Evolutionary conservation across 805 yeast genomes (phyloP).

Genomic region (Candida glaebosa): DNA sequence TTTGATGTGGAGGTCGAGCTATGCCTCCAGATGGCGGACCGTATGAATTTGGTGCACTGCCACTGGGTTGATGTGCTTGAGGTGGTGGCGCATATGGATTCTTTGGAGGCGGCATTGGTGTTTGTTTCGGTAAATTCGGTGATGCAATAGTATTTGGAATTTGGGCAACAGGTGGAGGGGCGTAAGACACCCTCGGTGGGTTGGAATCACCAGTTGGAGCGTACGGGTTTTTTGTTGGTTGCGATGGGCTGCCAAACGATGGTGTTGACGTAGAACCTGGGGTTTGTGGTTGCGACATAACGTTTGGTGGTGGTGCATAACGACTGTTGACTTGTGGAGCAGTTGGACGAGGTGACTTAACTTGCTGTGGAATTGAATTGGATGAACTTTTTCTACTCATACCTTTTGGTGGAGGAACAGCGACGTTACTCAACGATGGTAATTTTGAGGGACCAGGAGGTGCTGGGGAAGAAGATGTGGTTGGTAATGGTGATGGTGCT

Average conservation of each 20-base stretch:
- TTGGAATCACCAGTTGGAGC: slow-evolving; percentile 12
- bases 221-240: slow-evolving; percentile 9
- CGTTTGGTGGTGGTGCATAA: slow-evolving; percentile 34
- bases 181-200: slow-evolving; percentile 15
- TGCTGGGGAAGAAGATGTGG: slow-evolving; percentile 18
- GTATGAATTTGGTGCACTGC: slow-evolving; percentile 10
- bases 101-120: slow-evolving; percentile 29
- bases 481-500: slow-evolving; percentile 20
- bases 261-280: slow-evolving; percentile 14
- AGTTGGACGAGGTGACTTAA: slow-evolving; percentile 16
- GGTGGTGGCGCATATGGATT: slow-evolving; percentile 26
- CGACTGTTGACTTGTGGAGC: slow-evolving; percentile 24
- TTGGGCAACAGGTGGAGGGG: slow-evolving; percentile 14
- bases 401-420: slow-evolving; percentile 28
- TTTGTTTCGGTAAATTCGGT: slow-evolving; percentile 1
- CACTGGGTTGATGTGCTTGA: slow-evolving; percentile 16
- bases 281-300: not conserved
- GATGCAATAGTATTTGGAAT: slow-evolving; percentile 4
- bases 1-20: slow-evolving; percentile 18
- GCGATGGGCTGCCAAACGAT: slow-evolving; percentile 7
- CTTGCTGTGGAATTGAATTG: slow-evolving; percentile 13
- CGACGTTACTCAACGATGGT: slow-evolving; percentile 6
- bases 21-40: slow-evolving; percentile 16
- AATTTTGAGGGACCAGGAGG: slow-evolving; percentile 9
- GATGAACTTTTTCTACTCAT: slow-evolving; percentile 22